These are phyloP conservation scores for Alternaria arborescens DNA, from an alignment of 2,329 filamentous ascomycete species.

Conservation along the genomic window DNA sequence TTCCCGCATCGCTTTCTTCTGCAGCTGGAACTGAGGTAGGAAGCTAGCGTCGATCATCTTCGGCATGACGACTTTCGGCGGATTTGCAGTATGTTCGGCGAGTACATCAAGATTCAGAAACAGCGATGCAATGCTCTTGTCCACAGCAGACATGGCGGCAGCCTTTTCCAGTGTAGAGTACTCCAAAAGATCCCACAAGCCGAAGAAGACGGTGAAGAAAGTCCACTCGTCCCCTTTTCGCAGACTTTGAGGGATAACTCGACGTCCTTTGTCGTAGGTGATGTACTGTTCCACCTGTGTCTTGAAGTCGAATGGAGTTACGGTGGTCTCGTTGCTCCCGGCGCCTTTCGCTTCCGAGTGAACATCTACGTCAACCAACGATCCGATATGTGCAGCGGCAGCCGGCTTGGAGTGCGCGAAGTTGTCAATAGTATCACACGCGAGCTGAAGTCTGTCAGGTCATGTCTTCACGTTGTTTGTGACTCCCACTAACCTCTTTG, in stretches of 20 bases:
- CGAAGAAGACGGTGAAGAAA: conserved; percentile 50
- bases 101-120: conserved; percentile 47
- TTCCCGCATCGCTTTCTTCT: conserved; percentile 29
- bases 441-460: conserved; percentile 43
- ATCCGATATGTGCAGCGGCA: conserved; percentile 33
- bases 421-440: conserved; percentile 49
- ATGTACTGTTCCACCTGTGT: conserved; percentile 50
- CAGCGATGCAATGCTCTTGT: conserved; percentile 44
- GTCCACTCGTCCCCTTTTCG: conserved; percentile 39
- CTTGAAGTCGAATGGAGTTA: conserved; percentile 45
- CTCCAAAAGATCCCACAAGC: conserved; percentile 49
- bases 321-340: conserved; percentile 27
- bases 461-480: not conserved
- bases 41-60: conserved; percentile 48
- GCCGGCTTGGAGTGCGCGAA: conserved; percentile 46
- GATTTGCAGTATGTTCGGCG: conserved; percentile 33
- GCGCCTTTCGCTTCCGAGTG: conserved; percentile 33
- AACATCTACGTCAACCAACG: conserved; percentile 44
- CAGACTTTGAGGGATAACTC: conserved; percentile 28
- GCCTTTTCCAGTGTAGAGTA: conserved; percentile 41
- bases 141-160: conserved; percentile 40
- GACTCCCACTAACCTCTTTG: conserved; percentile 44
- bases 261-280: conserved; percentile 31
- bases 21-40: conserved; percentile 43
- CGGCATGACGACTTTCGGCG: conserved; percentile 43